Base-by-base conservation (phyloP, 1,284 basidiomycete species). In the Butyriboletus appendiculatus region DNA sequence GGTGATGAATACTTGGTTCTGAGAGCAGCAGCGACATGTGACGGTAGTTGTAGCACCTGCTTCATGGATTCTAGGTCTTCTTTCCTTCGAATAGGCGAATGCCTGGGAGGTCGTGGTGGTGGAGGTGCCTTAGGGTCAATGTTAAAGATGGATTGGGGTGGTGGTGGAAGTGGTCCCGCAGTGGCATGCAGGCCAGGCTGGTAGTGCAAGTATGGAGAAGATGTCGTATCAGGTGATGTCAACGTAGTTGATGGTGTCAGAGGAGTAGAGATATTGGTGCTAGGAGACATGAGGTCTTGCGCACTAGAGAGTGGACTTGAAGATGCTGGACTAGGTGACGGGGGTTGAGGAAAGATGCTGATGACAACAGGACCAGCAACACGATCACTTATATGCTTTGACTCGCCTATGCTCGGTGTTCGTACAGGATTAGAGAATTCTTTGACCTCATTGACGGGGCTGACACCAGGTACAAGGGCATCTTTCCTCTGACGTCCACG, bases 101-200 rank as follows among this genome's bases (percentile, higher is more conserved):
- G 75, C 24, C 85, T 78, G 10, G 85, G 85, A 28, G 86, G 86
- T 41, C 85, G 81, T 55, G 86, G 85, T 26, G 86, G 84, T 18
- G 85, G 79, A 8, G 80, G 74, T 16, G 71, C 60, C 62, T 48
- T 73, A 22, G 68, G 57, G 53, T 79, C 73, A 30, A 82, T 74
- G 55, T 73, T 75, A 55, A 84, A 79, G 53, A 76, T 68, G 28
- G 82, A 76, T 55, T 82, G 75, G 7, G 86, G 85, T 26, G 86
- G 86, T 33, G 81, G 80, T 38, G 88, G 87, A 58, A 88, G 75
- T 40, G 88, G 86, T 1, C 88, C 85, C 39, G 87, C 86, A 18
- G 78, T 88, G 7, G 87, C 76, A 69, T 90, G 84, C 6, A 85
- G 62, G 47, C 85, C 86, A 45, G 84, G 85, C 57, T 86, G 78